These are phyloP conservation scores for Taphrina deformans DNA, from an alignment of 1,139 yeast genomes.

Conservation along the genomic window DNA sequence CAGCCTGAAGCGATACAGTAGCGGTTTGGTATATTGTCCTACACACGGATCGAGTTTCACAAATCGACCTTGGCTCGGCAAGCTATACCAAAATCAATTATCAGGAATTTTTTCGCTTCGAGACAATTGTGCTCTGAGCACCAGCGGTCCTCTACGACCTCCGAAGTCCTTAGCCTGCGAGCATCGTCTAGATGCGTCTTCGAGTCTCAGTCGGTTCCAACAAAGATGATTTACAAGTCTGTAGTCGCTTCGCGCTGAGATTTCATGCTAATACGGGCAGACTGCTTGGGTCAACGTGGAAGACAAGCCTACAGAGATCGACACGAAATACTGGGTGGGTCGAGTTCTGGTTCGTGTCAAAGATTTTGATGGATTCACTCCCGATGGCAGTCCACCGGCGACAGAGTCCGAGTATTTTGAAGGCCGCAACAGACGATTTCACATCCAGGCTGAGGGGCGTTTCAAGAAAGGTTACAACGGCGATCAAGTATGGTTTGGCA, in stretches of 20 bases:
- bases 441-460: conserved; percentile 37
- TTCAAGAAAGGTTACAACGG: conserved; percentile 35
- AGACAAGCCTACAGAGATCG: conserved; percentile 35
- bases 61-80: neutral
- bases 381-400: conserved; percentile 35
- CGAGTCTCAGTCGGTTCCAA: conserved; percentile 4
- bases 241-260: neutral
- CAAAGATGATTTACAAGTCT: conserved; percentile 17
- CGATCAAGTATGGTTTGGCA: conserved; percentile 35
- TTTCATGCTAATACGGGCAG: neutral
- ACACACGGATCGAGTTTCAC: neutral
- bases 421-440: conserved; percentile 35
- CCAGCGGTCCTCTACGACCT: neutral
- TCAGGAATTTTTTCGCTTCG: neutral
- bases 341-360: conserved; percentile 35
- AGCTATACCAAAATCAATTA: no score
- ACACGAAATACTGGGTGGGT: conserved; percentile 34
- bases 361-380: conserved; percentile 35
- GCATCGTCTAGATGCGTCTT: neutral
- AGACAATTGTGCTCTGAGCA: neutral
- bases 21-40: neutral
- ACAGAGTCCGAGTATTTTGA: conserved; percentile 30
- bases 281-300: conserved; percentile 37
- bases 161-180: neutral
- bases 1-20: neutral